Evolutionary conservation across 2,329 filamentous ascomycete genomes (phyloP).

Genomic region (Fonsecaea erecta): DNA sequence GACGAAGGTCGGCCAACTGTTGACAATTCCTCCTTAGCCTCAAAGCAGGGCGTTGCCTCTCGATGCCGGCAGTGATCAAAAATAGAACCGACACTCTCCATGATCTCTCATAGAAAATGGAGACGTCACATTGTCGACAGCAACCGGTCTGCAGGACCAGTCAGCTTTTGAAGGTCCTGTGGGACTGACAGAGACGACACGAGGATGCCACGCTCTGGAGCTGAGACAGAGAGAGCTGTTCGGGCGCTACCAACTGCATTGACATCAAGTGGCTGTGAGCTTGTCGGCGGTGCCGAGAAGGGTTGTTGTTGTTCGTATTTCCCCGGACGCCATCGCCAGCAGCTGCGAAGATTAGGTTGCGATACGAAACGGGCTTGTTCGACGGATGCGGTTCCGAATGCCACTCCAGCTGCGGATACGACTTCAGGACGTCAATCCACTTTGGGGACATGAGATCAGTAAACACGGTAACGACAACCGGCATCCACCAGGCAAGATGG

Average conservation of each 20-base stretch:
- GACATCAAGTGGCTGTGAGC: neutral
- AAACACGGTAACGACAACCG: constrained; percentile 49
- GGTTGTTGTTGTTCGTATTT: neutral
- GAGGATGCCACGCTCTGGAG: neutral
- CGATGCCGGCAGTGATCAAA: constrained; percentile 7
- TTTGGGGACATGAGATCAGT: constrained; percentile 49
- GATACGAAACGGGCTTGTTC: neutral
- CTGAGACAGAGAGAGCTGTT: constrained; percentile 4
- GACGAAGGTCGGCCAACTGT: neutral
- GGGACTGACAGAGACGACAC: neutral
- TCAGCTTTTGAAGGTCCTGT: neutral
- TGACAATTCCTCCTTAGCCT: constrained; percentile 1
- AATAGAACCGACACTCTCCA: too few relatives aligned
- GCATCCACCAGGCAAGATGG: constrained; percentile 43
- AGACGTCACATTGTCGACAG: constrained; percentile 5
- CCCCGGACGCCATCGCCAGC: neutral
- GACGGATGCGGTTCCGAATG: neutral
- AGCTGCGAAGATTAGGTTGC: constrained; percentile 11
- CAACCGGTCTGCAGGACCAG: neutral
- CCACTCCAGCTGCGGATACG: neutral
- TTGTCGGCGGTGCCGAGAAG: neutral
- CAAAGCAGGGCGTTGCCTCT: constrained; percentile 12
- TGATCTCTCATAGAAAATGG: too few relatives aligned
- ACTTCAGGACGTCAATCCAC: constrained; percentile 31
- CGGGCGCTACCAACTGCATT: neutral